Evolutionary conservation across 1,284 basidiomycete species (phyloP).

Genomic region (Trametes polyzona): DNA sequence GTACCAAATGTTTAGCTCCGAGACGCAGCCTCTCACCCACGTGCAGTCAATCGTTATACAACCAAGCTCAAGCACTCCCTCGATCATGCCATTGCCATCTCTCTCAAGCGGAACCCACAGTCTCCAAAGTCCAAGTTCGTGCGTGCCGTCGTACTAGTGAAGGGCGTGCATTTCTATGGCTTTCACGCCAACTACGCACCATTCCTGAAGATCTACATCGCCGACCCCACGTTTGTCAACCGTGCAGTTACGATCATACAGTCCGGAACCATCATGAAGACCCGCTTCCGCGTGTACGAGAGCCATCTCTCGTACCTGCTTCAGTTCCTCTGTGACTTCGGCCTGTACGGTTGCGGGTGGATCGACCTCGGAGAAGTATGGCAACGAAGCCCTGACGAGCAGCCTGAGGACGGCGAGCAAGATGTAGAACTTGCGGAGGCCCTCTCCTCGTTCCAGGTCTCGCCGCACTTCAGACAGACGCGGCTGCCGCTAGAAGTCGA

Average conservation of each 20-base stretch:
- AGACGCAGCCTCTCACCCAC: neutral
- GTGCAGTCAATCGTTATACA: constrained; percentile 71
- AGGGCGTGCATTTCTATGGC: constrained; percentile 96
- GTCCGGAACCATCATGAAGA: constrained; percentile 81
- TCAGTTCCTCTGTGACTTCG: constrained; percentile 96
- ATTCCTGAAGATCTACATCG: constrained; percentile 87
- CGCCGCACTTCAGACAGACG: constrained; percentile 68
- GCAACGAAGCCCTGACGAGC: constrained; percentile 49
- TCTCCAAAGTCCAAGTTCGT: constrained; percentile 62
- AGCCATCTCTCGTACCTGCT: constrained; percentile 88
- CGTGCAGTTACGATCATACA: constrained; percentile 78
- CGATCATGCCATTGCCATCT: constrained; percentile 78
- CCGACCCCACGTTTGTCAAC: constrained; percentile 71
- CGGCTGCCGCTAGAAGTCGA: constrained; percentile 87
- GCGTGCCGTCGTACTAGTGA: constrained; percentile 82
- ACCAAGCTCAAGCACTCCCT: constrained; percentile 68
- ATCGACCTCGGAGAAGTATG: constrained; percentile 71
- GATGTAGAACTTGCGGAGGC: constrained; percentile 2
- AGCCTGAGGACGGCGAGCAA: constrained; percentile 8
- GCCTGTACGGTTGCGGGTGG: constrained; percentile 93
- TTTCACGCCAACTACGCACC: constrained; percentile 88
- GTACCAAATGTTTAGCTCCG: constrained; percentile 1
- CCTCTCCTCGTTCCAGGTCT: constrained; percentile 39
- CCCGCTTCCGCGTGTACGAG: constrained; percentile 83
- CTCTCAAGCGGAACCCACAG: constrained; percentile 65